These are phyloP conservation scores for Helminthosporium solani DNA, from an alignment of 2,329 filamentous ascomycete genomes.

Conservation along the genomic window DNA sequence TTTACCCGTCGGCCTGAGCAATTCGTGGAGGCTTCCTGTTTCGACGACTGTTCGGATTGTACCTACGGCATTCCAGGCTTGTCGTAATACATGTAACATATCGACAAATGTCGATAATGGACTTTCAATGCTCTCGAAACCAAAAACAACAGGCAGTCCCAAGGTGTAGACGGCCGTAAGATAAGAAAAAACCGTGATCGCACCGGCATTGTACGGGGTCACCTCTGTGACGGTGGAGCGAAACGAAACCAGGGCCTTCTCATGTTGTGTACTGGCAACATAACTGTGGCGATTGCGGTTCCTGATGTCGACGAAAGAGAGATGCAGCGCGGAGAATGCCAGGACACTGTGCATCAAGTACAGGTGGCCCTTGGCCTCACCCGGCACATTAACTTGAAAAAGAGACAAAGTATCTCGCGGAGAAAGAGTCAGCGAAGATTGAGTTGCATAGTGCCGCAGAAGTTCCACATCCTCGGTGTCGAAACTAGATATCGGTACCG, in stretches of 20 bases:
- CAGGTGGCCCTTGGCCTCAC: constrained; percentile 19
- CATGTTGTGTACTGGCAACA: constrained; percentile 19
- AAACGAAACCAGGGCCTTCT: constrained; percentile 16
- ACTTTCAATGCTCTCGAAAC: constrained; percentile 7
- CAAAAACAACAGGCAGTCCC: constrained; percentile 13
- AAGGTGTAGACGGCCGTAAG: constrained; percentile 13
- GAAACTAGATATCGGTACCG: constrained; percentile 9
- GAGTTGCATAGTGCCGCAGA: constrained; percentile 18
- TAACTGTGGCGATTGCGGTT: constrained; percentile 11
- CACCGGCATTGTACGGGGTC: constrained; percentile 11
- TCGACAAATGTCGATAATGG: constrained; percentile 11
- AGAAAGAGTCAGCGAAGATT: constrained; percentile 14
- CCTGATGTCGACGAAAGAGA: constrained; percentile 10
- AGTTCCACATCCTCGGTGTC: constrained; percentile 14
- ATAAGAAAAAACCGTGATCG: constrained; percentile 16
- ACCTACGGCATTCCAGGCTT: constrained; percentile 10
- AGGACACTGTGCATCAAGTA: constrained; percentile 28
- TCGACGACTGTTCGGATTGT: constrained; percentile 7
- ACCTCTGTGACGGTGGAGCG: constrained; percentile 13
- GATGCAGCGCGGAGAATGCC: constrained; percentile 24
- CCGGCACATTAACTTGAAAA: constrained; percentile 21
- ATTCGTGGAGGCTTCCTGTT: constrained; percentile 10
- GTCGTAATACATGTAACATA: constrained; percentile 12
- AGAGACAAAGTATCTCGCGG: constrained; percentile 10
- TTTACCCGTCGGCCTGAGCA: constrained; percentile 5